phyloP scores from a whole-genome alignment of 345 rosid species.

The Sisymbrium irio region DNA sequence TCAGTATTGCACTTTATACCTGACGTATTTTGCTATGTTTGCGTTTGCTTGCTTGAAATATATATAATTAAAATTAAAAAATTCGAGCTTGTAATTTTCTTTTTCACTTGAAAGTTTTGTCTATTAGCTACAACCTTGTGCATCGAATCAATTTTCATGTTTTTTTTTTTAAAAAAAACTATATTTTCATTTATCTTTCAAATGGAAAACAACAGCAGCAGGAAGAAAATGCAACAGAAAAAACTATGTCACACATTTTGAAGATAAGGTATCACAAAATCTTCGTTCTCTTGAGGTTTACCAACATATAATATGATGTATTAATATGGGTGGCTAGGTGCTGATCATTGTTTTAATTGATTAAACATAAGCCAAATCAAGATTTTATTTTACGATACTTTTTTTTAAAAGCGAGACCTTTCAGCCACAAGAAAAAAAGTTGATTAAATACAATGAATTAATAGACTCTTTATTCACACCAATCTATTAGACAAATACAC shows the following conservation, averaged over 20 bases:
- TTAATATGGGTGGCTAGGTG: not conserved
- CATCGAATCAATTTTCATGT: not conserved
- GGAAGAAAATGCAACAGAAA: not conserved
- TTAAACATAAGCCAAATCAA: conserved; percentile 26
- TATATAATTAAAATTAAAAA: not conserved
- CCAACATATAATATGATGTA: not conserved
- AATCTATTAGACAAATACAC: conserved; percentile 30
- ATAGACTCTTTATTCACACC: conserved; percentile 22
- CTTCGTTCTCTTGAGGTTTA: not conserved
- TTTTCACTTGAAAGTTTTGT: not conserved
- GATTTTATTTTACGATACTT: not conserved
- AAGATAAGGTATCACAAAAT: not conserved
- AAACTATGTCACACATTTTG: not conserved
- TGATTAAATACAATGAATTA: conserved; percentile 29
- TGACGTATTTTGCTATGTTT: not conserved
- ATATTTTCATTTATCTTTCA: not conserved
- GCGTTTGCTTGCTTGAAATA: conserved; percentile 3
- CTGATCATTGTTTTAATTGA: conserved; percentile 11
- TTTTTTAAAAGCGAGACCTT: not conserved
- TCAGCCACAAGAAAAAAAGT: conserved; percentile 28
- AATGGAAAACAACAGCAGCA: not conserved
- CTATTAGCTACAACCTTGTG: not conserved
- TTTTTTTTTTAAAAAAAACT: too few relatives aligned
- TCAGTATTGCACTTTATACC: not conserved
- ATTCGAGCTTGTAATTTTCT: not conserved